Percentiles rank a stretch among this genome's conserved stretches.
Conservation (phyloP, 2,329 filamentous ascomycete genomes). For the Nannizzia gypsea region DNA sequence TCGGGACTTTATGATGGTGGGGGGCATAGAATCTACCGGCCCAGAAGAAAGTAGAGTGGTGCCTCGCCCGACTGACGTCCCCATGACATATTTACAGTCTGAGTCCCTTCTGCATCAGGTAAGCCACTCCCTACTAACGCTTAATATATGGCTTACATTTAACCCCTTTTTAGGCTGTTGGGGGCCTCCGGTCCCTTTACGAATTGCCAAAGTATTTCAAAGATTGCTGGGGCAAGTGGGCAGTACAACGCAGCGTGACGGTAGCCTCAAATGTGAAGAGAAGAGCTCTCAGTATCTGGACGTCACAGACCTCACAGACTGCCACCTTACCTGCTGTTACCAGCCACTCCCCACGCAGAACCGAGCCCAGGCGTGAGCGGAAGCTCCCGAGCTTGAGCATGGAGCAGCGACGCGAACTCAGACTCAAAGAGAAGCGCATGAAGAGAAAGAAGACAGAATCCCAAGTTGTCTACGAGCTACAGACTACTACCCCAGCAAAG, state of each 20-base stretch:
- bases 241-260: neutral
- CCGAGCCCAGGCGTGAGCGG: neutral
- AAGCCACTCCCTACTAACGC: neutral
- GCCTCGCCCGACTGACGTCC: neutral
- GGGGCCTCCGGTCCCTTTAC: neutral
- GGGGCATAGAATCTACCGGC: neutral
- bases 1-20: neutral
- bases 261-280: neutral
- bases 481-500: neutral
- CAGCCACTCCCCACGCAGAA: neutral
- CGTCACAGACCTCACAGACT: neutral
- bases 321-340: neutral
- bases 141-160: neutral
- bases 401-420: neutral
- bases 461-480: neutral
- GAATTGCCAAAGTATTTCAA: neutral
- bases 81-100: neutral
- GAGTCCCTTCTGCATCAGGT: neutral
- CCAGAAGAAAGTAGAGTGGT: neutral
- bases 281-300: neutral
- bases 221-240: neutral
- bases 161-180: neutral
- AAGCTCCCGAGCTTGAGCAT: neutral
- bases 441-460: conserved; percentile 1
- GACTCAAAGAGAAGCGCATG: neutral